Percentiles rank a stretch among this genome's conserved stretches.
Evolutionary conservation across 139 green algal species (phyloP).

Genomic region (Picochlorum sp.): DNA sequence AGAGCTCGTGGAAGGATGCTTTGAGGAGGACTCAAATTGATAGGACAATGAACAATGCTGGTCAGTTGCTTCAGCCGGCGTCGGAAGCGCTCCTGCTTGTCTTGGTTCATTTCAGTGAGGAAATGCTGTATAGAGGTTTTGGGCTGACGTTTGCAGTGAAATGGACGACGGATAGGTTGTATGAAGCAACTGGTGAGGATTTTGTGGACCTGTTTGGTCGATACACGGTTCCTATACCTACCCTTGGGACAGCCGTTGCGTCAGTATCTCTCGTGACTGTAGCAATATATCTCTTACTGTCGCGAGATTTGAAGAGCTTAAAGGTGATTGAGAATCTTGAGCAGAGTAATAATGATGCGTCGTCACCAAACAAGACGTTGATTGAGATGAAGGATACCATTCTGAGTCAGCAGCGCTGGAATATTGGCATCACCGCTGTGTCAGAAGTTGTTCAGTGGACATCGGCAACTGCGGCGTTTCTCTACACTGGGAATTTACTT

Average conservation of each 20-base stretch:
- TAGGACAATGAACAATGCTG: constrained; percentile 17
- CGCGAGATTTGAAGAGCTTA: background rate
- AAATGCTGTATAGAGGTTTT: constrained; percentile 55
- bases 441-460: constrained; percentile 3
- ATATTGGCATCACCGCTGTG: background rate
- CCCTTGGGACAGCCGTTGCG: constrained; percentile 18
- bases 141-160: constrained; percentile 30
- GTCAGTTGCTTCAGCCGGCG: constrained; percentile 12
- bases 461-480: background rate
- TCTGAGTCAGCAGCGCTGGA: constrained; percentile 8
- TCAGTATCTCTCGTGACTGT: background rate
- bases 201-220: background rate
- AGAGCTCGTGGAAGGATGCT: constrained; percentile 19
- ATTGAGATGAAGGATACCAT: background rate
- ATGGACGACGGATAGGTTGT: constrained; percentile 42
- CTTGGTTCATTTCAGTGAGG: constrained; percentile 29
- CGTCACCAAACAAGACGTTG: background rate
- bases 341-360: background rate
- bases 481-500: constrained; percentile 13
- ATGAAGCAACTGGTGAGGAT: constrained; percentile 34
- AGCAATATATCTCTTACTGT: constrained; percentile 1
- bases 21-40: constrained; percentile 16
- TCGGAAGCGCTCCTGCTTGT: constrained; percentile 31
- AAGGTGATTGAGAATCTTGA: background rate
- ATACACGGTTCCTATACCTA: constrained; percentile 3